phyloP scores from a whole-genome alignment of 257 asterid species.

The Nicotiana knightiana region DNA sequence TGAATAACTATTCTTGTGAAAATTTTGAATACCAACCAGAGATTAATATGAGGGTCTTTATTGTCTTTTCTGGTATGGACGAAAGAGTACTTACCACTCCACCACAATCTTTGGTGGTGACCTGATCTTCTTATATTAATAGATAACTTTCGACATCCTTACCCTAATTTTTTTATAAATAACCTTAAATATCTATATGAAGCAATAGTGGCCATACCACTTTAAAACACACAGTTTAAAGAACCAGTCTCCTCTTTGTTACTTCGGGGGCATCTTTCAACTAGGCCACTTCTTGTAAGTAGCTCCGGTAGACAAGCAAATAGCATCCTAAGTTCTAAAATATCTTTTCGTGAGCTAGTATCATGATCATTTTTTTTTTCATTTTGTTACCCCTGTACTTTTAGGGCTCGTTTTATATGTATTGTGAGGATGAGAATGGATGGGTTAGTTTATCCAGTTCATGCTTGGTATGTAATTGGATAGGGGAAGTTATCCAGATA shows the following conservation, averaged over 20 bases:
- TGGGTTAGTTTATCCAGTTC: not conserved
- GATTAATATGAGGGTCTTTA: too few species aligned
- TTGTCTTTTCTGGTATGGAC: too few species aligned
- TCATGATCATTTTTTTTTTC: not conserved
- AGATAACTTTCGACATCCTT: not conserved
- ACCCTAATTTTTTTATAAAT: not conserved
- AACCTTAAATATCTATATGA: not conserved
- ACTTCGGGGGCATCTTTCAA: not conserved
- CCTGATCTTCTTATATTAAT: not conserved
- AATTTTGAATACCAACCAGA: not conserved
- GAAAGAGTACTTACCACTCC: too few species aligned
- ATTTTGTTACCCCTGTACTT: not conserved
- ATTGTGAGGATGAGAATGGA: not conserved
- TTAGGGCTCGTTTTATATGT: too few species aligned
- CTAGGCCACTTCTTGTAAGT: not conserved
- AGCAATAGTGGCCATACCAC: not conserved
- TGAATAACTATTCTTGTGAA: not conserved
- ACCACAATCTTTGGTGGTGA: too few species aligned
- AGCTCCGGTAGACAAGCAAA: not conserved
- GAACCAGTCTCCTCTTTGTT: not conserved
- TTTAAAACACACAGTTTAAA: not conserved
- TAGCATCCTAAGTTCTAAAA: not conserved
- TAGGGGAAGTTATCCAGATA: not conserved
- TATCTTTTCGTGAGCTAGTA: not conserved
- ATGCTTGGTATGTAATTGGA: not conserved